Evolutionary conservation across 1,284 basidiomycete genomes (phyloP).

Genomic region (Wolfiporia cocos): DNA sequence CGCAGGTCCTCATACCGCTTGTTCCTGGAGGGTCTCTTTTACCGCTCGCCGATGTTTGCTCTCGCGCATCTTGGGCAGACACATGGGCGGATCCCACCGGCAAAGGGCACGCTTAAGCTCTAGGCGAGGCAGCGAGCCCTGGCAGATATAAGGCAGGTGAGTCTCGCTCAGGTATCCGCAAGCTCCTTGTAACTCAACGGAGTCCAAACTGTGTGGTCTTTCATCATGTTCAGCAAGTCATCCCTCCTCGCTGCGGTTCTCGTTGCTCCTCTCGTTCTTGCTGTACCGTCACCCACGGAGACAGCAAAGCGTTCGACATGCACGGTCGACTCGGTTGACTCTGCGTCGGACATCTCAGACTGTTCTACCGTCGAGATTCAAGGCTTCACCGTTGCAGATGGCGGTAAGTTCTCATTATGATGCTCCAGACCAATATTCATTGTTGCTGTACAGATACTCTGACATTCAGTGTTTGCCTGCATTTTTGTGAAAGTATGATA

Average conservation of each 20-base stretch:
- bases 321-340: conserved; percentile 1
- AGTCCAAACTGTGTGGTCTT: no score
- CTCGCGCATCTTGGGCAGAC: no score
- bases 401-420: background rate
- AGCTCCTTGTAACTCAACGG: no score
- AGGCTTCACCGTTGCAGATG: background rate
- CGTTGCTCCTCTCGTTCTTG: background rate
- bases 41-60: no score
- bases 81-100: no score
- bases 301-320: conserved; percentile 2
- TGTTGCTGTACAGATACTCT: background rate
- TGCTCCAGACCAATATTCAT: background rate
- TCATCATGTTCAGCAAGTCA: background rate
- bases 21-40: no score
- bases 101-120: no score
- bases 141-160: no score
- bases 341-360: background rate
- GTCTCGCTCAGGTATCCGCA: no score
- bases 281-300: background rate
- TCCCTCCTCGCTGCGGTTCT: background rate
- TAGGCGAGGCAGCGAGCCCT: no score
- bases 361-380: background rate
- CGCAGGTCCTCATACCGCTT: no score
- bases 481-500: background rate
- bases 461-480: background rate